Conservation (phyloP, 306 rosid species). For the Pyrus communis region DNA sequence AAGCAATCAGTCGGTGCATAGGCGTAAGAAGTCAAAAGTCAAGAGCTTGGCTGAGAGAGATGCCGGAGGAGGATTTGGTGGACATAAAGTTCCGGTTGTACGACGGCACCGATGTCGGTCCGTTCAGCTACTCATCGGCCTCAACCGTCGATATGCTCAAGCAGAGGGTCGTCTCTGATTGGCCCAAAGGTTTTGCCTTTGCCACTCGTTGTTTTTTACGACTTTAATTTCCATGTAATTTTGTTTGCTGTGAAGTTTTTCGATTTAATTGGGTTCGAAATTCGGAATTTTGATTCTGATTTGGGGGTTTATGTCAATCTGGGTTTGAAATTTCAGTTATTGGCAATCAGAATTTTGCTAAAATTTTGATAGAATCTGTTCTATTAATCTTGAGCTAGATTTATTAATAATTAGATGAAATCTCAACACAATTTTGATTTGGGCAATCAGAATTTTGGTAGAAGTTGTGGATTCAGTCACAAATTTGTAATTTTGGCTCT, state of each 20-base stretch:
- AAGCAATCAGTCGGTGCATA: constrained; percentile 9
- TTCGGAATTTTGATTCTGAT: background rate
- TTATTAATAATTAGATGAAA: background rate
- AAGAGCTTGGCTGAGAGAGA: constrained; percentile 23
- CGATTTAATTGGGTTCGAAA: background rate
- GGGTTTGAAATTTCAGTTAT: background rate
- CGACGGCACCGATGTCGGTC: constrained; percentile 85
- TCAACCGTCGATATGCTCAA: constrained; percentile 83
- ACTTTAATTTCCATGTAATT: background rate
- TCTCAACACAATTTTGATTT: background rate
- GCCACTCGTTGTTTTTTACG: background rate
- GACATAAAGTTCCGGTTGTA: constrained; percentile 78
- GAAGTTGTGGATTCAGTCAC: background rate
- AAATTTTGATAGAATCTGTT: background rate
- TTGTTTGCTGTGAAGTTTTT: background rate
- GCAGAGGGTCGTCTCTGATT: constrained; percentile 83
- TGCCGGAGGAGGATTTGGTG: constrained; percentile 85
- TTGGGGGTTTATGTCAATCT: background rate
- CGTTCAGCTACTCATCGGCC: constrained; percentile 72
- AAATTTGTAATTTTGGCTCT: background rate
- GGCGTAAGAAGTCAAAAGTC: constrained; percentile 11
- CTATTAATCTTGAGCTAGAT: background rate
- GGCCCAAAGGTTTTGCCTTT: constrained; percentile 71
- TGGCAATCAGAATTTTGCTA: background rate
- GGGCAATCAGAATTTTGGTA: background rate